Conservation (phyloP, 129 eudicot species). For the Chrysanthemum lavandulifolium region DNA sequence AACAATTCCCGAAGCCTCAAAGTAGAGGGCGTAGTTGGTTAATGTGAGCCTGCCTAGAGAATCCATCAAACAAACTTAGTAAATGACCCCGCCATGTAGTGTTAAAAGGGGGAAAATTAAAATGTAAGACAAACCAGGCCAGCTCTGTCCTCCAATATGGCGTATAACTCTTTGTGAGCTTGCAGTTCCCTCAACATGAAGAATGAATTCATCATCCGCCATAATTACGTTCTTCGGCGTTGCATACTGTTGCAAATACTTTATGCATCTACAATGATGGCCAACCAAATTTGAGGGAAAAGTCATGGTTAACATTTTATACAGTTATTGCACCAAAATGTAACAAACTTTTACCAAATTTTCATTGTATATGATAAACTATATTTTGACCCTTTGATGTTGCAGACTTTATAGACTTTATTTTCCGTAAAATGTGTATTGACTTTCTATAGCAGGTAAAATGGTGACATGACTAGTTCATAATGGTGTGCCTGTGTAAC, state of each 20-base stretch:
- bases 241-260: conserved; percentile 69
- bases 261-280: conserved; percentile 53
- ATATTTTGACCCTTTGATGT: no score
- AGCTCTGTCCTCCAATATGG: conserved; percentile 84
- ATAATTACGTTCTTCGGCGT: conserved; percentile 61
- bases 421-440: no score
- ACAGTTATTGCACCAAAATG: not conserved
- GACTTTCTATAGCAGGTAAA: no score
- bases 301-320: no score
- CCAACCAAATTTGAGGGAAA: conserved; percentile 8
- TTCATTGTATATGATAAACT: no score
- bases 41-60: conserved; percentile 82
- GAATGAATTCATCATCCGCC: conserved; percentile 80
- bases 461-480: no score
- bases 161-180: conserved; percentile 86
- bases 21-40: conserved; percentile 92
- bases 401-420: no score
- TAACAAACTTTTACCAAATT: not conserved
- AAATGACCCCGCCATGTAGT: not conserved
- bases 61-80: not conserved
- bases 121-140: conserved; percentile 71
- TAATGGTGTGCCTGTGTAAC: no score
- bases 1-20: conserved; percentile 71
- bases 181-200: conserved; percentile 96
- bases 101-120: not conserved